phyloP scores from a whole-genome alignment of 495 filamentous ascomycete genomes.

The Aspergillus olivimuriae region DNA sequence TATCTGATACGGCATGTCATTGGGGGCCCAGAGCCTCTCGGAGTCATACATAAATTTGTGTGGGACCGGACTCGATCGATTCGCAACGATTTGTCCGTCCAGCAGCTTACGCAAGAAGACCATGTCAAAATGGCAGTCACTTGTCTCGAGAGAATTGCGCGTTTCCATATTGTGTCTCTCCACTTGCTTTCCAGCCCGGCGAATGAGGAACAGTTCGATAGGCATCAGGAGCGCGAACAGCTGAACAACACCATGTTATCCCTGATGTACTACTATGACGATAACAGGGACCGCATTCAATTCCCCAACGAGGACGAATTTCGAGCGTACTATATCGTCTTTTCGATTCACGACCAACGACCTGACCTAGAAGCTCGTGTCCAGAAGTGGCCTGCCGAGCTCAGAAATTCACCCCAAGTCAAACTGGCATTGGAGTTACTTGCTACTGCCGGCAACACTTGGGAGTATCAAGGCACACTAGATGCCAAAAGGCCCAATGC shows the following conservation, averaged over 20 bases:
- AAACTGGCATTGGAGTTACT: conserved; percentile 64
- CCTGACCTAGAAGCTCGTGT: conserved; percentile 70
- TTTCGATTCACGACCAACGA: conserved; percentile 65
- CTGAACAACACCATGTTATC: conserved; percentile 82
- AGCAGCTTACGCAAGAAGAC: conserved; percentile 63
- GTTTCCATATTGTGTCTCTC: conserved; percentile 84
- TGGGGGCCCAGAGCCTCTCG: conserved; percentile 54
- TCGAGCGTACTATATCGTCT: conserved; percentile 79
- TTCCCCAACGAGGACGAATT: conserved; percentile 83
- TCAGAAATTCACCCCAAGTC: conserved; percentile 51
- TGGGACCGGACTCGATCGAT: conserved; percentile 93
- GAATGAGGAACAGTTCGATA: conserved; percentile 69
- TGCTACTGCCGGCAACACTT: conserved; percentile 58
- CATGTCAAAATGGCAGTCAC: conserved; percentile 64
- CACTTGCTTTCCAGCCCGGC: conserved; percentile 68
- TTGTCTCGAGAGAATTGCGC: conserved; percentile 82
- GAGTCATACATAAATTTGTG: conserved; percentile 73
- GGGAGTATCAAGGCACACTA: conserved; percentile 58
- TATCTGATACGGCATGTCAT: conserved; percentile 78
- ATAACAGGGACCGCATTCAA: conserved; percentile 47
- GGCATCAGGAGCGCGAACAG: conserved; percentile 89
- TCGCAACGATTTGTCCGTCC: conserved; percentile 89
- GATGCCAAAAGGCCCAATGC: conserved; percentile 48
- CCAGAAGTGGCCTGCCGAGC: conserved; percentile 58
- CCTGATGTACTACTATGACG: conserved; percentile 82